Evolutionary conservation across 75 land plant species (phyloP), one percentile per base, ranked within the genome.

Genomic region (Selaginella moellendorffii): DNA sequence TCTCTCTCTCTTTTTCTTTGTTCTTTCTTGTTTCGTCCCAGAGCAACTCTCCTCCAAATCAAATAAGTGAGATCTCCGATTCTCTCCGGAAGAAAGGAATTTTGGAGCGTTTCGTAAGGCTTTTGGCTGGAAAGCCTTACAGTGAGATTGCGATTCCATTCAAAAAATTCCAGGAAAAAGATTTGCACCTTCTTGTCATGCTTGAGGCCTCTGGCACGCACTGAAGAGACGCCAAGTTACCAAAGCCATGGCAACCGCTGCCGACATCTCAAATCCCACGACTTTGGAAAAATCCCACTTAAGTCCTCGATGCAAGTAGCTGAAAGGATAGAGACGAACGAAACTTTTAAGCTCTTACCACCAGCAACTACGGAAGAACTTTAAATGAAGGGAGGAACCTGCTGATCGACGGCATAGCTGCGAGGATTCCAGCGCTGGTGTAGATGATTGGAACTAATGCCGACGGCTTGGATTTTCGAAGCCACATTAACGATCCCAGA

Each of bases 351-450:
- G 10, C 18, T 46, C 18, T 10, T 46, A 46, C 14, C 51, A n/a
- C n/a, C n/a, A n/a, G n/a, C n/a, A n/a, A n/a, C n/a, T n/a, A n/a
- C n/a, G n/a, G n/a, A n/a, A n/a, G n/a, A n/a, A n/a, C n/a, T n/a
- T n/a, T 5, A 36, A 5, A 5, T 36, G 46, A 5, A 36, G 5
- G 14, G 5, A 36, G 46, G 14, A 5, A 90, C 97, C 93, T 91
- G 63, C 72, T 83, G 62, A 93, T 93, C 30, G 98, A 93, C 24
- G 98, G 98, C 99, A 95, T 95, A 52, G 88, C 80, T 22, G 88
- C 88, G 25, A 95, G 82, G 56, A 86, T 69, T 18, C 74, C 85
- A 31, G 87, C 90, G 72, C 95, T 83, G 54, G 71, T 68, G 76
- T 93, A 89, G 63, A 93, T 89, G 52, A 93, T 84, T 2, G 99